A percentile compares a stretch with the other conserved stretches of the same genome.
Conservation (phyloP, 306 rosid species). For the Cicer yamashitae region DNA sequence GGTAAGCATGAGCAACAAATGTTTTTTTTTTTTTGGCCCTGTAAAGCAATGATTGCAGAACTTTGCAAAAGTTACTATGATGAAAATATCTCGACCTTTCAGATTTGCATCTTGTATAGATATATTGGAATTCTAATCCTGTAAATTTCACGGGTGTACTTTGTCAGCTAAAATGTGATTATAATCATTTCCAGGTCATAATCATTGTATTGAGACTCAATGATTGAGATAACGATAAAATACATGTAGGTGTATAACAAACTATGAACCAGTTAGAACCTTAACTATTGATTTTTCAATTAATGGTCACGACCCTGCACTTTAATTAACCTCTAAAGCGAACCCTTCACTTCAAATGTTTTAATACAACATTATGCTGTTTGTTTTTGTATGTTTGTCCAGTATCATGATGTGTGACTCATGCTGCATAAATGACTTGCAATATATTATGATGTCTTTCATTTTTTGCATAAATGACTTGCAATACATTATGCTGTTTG, state of each 20-base stretch:
- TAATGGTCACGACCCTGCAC: neutral
- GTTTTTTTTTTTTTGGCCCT: neutral
- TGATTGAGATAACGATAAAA: neutral
- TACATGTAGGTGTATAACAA: neutral
- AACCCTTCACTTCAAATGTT: neutral
- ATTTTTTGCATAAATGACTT: too few relatives aligned
- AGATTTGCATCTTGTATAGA: neutral
- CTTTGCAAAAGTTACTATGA: constrained; percentile 1
- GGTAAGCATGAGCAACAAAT: constrained; percentile 58
- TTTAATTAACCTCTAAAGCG: neutral
- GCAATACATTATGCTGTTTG: too few relatives aligned
- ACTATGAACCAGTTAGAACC: neutral
- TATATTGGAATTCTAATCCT: neutral
- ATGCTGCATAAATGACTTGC: constrained; percentile 9
- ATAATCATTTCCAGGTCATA: neutral
- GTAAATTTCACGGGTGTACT: neutral
- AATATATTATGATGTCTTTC: neutral
- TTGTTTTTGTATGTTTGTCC: constrained; percentile 23
- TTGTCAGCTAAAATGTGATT: neutral
- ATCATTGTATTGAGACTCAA: neutral
- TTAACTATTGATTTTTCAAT: neutral
- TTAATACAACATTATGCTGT: neutral
- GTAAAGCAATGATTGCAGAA: constrained; percentile 1
- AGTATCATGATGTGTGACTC: constrained; percentile 20
- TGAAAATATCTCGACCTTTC: constrained; percentile 26